phyloP scores from a whole-genome alignment of 208 protist species.

The Acanthamoeba rhysodes region DNA sequence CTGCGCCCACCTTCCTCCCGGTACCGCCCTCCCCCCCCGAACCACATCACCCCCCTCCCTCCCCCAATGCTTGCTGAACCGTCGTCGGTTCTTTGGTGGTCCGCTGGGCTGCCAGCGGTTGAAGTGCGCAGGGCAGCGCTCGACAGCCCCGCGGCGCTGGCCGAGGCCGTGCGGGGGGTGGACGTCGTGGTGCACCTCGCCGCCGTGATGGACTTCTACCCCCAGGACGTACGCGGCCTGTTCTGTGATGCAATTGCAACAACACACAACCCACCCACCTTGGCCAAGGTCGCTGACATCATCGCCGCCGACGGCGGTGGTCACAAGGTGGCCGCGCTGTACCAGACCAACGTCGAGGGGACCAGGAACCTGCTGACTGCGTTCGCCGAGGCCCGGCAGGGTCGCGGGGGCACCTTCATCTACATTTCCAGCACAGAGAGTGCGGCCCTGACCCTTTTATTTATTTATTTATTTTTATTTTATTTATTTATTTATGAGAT shows the following conservation, averaged over 20 bases:
- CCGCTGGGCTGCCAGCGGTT: background rate
- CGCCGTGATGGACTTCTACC: slow-evolving; percentile 71
- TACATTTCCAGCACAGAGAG: slow-evolving; percentile 60
- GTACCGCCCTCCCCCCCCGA: background rate
- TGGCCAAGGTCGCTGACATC: too few species aligned
- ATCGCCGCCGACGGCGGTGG: background rate
- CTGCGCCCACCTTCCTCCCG: background rate
- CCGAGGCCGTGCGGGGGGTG: background rate
- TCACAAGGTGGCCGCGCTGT: background rate
- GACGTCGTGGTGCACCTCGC: slow-evolving; percentile 65
- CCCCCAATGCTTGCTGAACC: background rate
- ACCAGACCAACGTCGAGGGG: slow-evolving; percentile 48
- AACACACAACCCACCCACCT: background rate
- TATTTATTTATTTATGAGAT: too few species aligned
- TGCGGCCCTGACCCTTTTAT: background rate
- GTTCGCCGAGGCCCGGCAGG: background rate
- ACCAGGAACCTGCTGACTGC: slow-evolving; percentile 18
- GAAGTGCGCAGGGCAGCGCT: background rate
- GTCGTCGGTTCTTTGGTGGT: too few species aligned
- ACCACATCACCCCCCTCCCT: too few species aligned
- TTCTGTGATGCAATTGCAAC: too few species aligned
- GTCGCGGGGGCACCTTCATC: slow-evolving; percentile 39
- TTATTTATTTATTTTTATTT: background rate
- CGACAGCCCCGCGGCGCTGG: background rate
- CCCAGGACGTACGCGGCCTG: background rate